Conservation (phyloP, 305 asterid genomes). For the Vinca major region DNA sequence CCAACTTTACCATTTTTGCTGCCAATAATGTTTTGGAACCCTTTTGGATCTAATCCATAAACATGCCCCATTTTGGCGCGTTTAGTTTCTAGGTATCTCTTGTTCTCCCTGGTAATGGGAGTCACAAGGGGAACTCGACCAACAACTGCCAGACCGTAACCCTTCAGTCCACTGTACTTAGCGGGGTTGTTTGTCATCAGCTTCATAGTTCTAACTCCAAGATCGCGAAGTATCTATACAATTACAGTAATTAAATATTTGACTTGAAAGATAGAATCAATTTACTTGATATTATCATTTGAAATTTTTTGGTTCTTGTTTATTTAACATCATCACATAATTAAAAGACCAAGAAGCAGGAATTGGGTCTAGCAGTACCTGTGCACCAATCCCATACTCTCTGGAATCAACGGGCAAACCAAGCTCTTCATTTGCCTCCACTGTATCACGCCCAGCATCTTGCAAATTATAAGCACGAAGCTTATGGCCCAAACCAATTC, state of each 20-base stretch:
- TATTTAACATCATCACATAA: neutral
- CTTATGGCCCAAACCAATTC: conserved; percentile 95
- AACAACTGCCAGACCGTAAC: conserved; percentile 29
- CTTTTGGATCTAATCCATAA: conserved; percentile 18
- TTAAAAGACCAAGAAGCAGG: neutral
- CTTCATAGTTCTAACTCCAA: conserved; percentile 33
- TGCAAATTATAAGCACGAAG: conserved; percentile 94
- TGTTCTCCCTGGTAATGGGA: conserved; percentile 28
- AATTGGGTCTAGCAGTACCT: conserved; percentile 37
- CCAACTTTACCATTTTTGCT: conserved; percentile 10
- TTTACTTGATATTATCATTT: neutral
- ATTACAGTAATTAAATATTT: neutral
- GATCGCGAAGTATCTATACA: conserved; percentile 27
- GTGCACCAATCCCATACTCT: conserved; percentile 97
- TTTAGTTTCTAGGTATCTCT: conserved; percentile 28
- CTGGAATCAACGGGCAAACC: conserved; percentile 96
- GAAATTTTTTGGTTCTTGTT: neutral
- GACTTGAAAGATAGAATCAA: neutral
- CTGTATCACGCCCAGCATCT: conserved; percentile 93
- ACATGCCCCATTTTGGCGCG: conserved; percentile 31
- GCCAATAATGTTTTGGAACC: conserved; percentile 14
- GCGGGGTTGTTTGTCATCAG: conserved; percentile 38
- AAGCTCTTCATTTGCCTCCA: conserved; percentile 94
- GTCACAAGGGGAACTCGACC: conserved; percentile 30
- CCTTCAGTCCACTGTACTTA: conserved; percentile 33